Evolutionary conservation across 2,329 filamentous ascomycete species (phyloP).

Genomic region (Xylaria sp.): DNA sequence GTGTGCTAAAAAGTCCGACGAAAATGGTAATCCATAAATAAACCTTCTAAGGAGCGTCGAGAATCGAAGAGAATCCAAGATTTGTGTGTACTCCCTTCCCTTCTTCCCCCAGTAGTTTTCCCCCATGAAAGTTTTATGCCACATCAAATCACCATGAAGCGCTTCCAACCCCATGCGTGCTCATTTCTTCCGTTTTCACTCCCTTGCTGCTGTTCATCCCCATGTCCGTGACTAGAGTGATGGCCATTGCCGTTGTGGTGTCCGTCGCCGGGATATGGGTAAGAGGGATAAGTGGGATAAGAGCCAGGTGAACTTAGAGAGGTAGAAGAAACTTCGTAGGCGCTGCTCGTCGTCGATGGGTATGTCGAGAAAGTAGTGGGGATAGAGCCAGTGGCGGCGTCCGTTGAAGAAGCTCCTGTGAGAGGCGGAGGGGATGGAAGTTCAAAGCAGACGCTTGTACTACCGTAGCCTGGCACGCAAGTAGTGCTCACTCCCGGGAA

Average conservation of each 20-base stretch:
- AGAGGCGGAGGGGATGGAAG: slow-evolving; percentile 11
- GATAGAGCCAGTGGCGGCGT: slow-evolving; percentile 26
- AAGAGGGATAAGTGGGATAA: slow-evolving; percentile 25
- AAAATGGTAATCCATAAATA: slow-evolving; percentile 12
- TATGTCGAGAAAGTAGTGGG: slow-evolving; percentile 34
- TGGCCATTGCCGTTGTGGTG: neutral
- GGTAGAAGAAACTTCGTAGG: slow-evolving; percentile 15
- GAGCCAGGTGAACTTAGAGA: slow-evolving; percentile 1
- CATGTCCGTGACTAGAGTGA: slow-evolving; percentile 3
- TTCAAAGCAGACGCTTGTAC: slow-evolving; percentile 31
- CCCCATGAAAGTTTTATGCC: neutral
- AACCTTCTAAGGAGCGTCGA: slow-evolving; percentile 27
- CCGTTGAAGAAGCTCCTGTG: slow-evolving; percentile 25
- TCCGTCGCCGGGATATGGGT: neutral
- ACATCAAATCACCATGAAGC: slow-evolving; percentile 24
- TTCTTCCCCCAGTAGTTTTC: neutral
- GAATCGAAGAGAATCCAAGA: slow-evolving; percentile 29
- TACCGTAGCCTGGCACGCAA: slow-evolving; percentile 32
- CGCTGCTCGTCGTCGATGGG: slow-evolving; percentile 9
- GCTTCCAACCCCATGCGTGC: slow-evolving; percentile 5
- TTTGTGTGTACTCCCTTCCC: neutral
- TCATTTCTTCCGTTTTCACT: neutral
- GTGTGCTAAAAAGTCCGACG: neutral
- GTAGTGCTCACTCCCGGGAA: slow-evolving; percentile 24
- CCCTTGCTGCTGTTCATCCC: neutral